Evolutionary conservation across 371 early-diverging fungal species (phyloP).

Genomic region (Massospora cicadina): DNA sequence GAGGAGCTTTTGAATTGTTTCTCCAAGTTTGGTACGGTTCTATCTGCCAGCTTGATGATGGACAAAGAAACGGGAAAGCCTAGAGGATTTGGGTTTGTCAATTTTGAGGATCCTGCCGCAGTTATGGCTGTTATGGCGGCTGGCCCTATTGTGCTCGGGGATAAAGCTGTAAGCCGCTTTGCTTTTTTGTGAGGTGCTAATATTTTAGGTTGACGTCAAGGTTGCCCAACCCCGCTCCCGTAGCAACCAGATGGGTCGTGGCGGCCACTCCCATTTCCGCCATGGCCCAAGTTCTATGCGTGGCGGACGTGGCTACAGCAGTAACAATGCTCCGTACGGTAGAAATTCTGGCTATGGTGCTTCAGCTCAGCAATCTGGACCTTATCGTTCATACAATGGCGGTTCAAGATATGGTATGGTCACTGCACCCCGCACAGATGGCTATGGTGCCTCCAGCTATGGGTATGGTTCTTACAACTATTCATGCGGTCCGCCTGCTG

Average conservation of each 20-base stretch:
- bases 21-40: slow-evolving; percentile 49
- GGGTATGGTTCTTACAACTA: neutral
- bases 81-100: slow-evolving; percentile 67
- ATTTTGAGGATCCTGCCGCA: slow-evolving; percentile 43
- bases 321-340: neutral
- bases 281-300: neutral
- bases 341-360: neutral
- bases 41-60: slow-evolving; percentile 57
- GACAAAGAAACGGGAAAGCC: slow-evolving; percentile 60
- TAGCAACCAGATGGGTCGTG: neutral
- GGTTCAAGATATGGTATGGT: neutral
- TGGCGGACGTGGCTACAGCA: neutral
- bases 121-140: slow-evolving; percentile 35
- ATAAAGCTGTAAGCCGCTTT: slow-evolving; percentile 26
- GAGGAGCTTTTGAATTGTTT: slow-evolving; percentile 65
- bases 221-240: slow-evolving; percentile 30
- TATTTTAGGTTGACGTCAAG: slow-evolving; percentile 38
- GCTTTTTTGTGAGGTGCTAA: neutral
- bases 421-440: neutral
- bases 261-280: neutral
- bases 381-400: neutral
- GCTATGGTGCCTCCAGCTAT: neutral
- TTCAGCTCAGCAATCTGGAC: neutral
- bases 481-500: neutral
- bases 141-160: slow-evolving; percentile 28